phyloP scores from a whole-genome alignment of 495 filamentous ascomycete genomes.

The Penicillium waksmanii region DNA sequence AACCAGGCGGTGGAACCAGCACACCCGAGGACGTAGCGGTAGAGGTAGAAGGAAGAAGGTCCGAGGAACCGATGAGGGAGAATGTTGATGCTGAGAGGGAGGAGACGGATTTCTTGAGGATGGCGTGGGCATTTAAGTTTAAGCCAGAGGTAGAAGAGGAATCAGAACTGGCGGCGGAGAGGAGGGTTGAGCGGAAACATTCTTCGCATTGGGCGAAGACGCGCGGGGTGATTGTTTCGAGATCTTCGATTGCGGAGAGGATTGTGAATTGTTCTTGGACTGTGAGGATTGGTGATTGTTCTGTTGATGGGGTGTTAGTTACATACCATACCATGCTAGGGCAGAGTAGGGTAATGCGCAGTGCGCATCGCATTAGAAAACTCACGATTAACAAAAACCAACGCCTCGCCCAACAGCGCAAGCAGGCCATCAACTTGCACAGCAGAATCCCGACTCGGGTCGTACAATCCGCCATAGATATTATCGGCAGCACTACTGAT shows the following conservation, averaged over 20 bases:
- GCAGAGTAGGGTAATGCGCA: no score
- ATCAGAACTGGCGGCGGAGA: constrained; percentile 26
- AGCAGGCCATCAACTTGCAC: constrained; percentile 84
- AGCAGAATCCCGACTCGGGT: constrained; percentile 74
- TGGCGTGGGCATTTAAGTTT: constrained; percentile 47
- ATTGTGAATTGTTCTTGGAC: constrained; percentile 73
- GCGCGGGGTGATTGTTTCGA: constrained; percentile 72
- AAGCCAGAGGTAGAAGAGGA: no score
- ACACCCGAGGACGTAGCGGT: constrained; percentile 59
- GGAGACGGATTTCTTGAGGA: constrained; percentile 70
- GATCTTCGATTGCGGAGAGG: constrained; percentile 79
- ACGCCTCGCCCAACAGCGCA: constrained; percentile 80
- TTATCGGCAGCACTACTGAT: constrained; percentile 83
- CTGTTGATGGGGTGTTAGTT: constrained; percentile 19
- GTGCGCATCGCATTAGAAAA: no score
- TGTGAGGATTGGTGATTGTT: constrained; percentile 40
- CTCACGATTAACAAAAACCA: constrained; percentile 71
- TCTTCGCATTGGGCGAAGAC: constrained; percentile 72
- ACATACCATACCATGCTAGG: background rate
- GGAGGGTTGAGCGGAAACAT: constrained; percentile 62
- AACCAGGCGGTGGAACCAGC: constrained; percentile 43
- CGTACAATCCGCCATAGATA: constrained; percentile 85
- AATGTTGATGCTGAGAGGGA: constrained; percentile 58
- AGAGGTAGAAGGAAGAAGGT: constrained; percentile 58
- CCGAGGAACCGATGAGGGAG: constrained; percentile 73